phyloP scores from a whole-genome alignment of 2,329 filamentous ascomycete species.

The Aquanectria penicillioides region DNA sequence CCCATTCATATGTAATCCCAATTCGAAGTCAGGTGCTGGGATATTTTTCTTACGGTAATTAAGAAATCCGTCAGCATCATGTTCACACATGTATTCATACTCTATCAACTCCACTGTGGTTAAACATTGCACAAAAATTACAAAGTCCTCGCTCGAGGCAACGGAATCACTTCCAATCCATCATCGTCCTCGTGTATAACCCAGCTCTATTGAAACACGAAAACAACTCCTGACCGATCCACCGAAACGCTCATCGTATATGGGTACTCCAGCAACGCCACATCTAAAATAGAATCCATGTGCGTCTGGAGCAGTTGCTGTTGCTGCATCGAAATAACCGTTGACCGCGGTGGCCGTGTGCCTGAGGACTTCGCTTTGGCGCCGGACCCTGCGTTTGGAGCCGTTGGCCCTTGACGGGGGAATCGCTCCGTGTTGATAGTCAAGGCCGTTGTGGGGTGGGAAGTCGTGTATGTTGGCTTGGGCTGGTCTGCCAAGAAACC shows the following conservation, averaged over 20 bases:
- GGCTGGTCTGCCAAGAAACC: conserved; percentile 77
- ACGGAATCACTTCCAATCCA: conserved; percentile 14
- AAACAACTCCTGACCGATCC: conserved; percentile 88
- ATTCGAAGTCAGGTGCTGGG: no score
- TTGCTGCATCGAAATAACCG: conserved; percentile 88
- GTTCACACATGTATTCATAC: conserved; percentile 5
- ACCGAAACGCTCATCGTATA: conserved; percentile 94
- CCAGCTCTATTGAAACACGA: conserved; percentile 72
- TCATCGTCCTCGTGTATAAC: conserved; percentile 3
- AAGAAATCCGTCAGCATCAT: neutral
- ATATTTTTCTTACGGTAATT: no score
- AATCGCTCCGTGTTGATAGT: conserved; percentile 73
- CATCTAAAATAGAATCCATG: conserved; percentile 86
- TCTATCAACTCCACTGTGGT: conserved; percentile 10
- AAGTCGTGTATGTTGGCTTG: conserved; percentile 76
- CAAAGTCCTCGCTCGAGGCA: conserved; percentile 21
- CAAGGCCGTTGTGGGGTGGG: conserved; percentile 70
- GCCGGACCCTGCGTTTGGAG: conserved; percentile 44
- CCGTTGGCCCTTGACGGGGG: conserved; percentile 50
- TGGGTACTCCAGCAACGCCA: conserved; percentile 87
- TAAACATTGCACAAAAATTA: conserved; percentile 17
- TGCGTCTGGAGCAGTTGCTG: conserved; percentile 87
- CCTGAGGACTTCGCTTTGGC: conserved; percentile 44
- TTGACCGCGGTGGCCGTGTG: conserved; percentile 72
- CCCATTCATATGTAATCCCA: no score